Conservation (phyloP, 768 basidiomycete genomes). For the Termitomyces sp. region DNA sequence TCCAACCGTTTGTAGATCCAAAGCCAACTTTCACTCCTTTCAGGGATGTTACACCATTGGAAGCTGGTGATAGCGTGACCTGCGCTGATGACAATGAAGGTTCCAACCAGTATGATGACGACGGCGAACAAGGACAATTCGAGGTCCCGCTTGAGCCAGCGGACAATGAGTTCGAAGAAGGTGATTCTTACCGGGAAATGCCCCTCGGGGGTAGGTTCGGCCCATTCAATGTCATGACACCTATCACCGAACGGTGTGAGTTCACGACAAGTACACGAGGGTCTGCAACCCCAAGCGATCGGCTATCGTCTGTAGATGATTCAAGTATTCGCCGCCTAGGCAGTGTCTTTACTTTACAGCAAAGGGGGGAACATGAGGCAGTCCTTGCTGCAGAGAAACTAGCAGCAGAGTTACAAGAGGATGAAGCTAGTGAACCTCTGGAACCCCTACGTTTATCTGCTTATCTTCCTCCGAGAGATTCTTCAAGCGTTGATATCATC, state of each 20-base stretch:
- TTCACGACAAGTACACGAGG: conserved; percentile 58
- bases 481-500: conserved; percentile 24
- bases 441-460: conserved; percentile 24
- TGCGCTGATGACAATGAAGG: conserved; percentile 28
- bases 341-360: conserved; percentile 23
- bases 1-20: conserved; percentile 32
- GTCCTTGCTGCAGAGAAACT: conserved; percentile 46
- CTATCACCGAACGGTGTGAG: conserved; percentile 91
- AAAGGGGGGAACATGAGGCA: conserved; percentile 39
- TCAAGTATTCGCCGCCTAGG: conserved; percentile 15
- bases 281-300: conserved; percentile 34
- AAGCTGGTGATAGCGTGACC: conserved; percentile 9
- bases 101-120: conserved; percentile 22
- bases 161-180: conserved; percentile 31
- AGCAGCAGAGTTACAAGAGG: conserved; percentile 41
- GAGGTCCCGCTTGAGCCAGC: conserved; percentile 20
- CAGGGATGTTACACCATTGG: conserved; percentile 20
- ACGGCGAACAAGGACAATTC: conserved; percentile 26
- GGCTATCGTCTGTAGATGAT: conserved; percentile 11
- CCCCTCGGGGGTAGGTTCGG: conserved; percentile 76
- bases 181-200: conserved; percentile 35
- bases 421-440: conserved; percentile 23
- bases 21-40: conserved; percentile 37
- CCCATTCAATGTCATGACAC: conserved; percentile 91
- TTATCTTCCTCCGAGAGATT: conserved; percentile 17